Percentiles rank a stretch among this genome's conserved stretches.
These are phyloP conservation scores for Schizophyllum commune DNA, from an alignment of 1,284 basidiomycete species.

Conservation along the genomic window DNA sequence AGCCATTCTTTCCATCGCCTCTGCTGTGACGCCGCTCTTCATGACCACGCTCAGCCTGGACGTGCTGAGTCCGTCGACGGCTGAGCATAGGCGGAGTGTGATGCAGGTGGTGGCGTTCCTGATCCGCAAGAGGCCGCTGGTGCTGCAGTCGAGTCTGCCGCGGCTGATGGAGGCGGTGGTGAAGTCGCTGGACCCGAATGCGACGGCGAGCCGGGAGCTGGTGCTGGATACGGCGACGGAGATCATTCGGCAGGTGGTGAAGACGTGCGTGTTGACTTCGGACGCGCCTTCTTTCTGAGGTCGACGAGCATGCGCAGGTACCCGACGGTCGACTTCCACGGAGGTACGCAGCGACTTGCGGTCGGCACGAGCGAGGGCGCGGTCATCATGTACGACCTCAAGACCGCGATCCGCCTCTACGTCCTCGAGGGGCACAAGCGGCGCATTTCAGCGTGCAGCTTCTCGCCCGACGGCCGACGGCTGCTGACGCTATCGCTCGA, in stretches of 20 bases:
- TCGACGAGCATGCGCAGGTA: constrained; percentile 47
- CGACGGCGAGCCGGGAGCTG: constrained; percentile 76
- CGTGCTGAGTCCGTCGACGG: constrained; percentile 73
- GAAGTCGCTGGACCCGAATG: constrained; percentile 91
- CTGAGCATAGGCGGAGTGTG: constrained; percentile 81
- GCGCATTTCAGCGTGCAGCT: constrained; percentile 73
- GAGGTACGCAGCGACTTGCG: constrained; percentile 77
- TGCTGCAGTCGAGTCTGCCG: constrained; percentile 83
- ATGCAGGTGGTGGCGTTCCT: constrained; percentile 93
- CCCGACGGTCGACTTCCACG: constrained; percentile 89
- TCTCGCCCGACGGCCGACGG: constrained; percentile 88
- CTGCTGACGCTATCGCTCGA: constrained; percentile 84
- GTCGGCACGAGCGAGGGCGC: constrained; percentile 94
- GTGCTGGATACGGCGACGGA: constrained; percentile 90
- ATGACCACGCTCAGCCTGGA: constrained; percentile 93
- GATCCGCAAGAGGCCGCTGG: constrained; percentile 85
- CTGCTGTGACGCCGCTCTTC: constrained; percentile 81
- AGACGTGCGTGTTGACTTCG: constrained; percentile 50
- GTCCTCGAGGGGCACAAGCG: constrained; percentile 89
- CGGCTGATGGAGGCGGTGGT: constrained; percentile 92
- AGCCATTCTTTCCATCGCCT: constrained; percentile 82
- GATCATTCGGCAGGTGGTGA: constrained; percentile 85
- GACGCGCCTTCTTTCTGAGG: neutral
- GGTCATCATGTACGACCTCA: constrained; percentile 94
- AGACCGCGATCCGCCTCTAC: constrained; percentile 91